phyloP scores from a whole-genome alignment of 768 basidiomycete genomes.

The Psilocybe sp. region DNA sequence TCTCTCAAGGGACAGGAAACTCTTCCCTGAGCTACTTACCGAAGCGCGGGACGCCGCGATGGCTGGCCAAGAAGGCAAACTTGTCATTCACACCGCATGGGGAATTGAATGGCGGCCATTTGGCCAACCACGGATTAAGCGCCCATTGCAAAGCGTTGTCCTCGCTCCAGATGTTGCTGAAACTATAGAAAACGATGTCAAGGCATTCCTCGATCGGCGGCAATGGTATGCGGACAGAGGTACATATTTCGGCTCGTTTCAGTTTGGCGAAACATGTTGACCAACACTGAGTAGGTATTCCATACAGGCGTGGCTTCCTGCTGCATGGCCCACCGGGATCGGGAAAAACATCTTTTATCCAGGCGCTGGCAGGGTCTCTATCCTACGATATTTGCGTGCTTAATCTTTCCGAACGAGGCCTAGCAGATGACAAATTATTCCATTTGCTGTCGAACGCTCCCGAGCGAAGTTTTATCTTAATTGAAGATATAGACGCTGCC shows the following conservation, averaged over 20 bases:
- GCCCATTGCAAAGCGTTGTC: slow-evolving; percentile 87
- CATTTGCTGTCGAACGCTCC: slow-evolving; percentile 91
- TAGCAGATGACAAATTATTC: slow-evolving; percentile 95
- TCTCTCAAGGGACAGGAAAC: slow-evolving; percentile 76
- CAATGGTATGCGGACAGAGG: slow-evolving; percentile 98
- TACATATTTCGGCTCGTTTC: slow-evolving; percentile 43
- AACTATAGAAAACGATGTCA: slow-evolving; percentile 77
- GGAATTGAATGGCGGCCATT: slow-evolving; percentile 96
- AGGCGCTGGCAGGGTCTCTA: slow-evolving; percentile 89
- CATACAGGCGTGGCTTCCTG: slow-evolving; percentile 94
- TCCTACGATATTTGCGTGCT: slow-evolving; percentile 95
- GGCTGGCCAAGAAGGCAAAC: slow-evolving; percentile 85
- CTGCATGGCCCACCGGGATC: slow-evolving; percentile 96
- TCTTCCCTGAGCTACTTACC: slow-evolving; percentile 77
- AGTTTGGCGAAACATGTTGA: neutral
- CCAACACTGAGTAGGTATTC: slow-evolving; percentile 68
- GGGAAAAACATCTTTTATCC: slow-evolving; percentile 98
- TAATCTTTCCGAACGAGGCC: slow-evolving; percentile 92
- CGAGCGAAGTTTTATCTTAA: slow-evolving; percentile 89
- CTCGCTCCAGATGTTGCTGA: slow-evolving; percentile 81
- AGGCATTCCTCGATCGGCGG: slow-evolving; percentile 76
- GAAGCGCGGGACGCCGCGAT: slow-evolving; percentile 92
- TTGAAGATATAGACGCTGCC: slow-evolving; percentile 97
- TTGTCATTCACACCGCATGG: slow-evolving; percentile 96
- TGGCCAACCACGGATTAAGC: slow-evolving; percentile 84